phyloP scores from a whole-genome alignment of 345 rosid species.

The Rubroshorea leprosula region DNA sequence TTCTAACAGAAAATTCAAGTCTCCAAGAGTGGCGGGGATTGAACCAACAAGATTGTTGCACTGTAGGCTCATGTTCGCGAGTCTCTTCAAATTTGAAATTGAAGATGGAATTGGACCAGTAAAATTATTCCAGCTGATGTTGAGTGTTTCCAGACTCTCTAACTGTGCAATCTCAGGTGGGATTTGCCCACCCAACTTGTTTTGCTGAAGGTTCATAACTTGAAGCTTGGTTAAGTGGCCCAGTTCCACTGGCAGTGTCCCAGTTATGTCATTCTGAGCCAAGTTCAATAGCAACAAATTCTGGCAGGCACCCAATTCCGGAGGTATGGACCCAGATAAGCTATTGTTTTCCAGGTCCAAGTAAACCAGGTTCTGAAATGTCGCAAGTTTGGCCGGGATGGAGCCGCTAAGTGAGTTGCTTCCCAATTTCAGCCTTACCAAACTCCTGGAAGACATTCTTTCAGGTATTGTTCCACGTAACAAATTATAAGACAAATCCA shows the following conservation, averaged over 20 bases:
- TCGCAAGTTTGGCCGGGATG: constrained; percentile 21
- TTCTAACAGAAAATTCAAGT: constrained; percentile 37
- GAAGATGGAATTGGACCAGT: too few species aligned
- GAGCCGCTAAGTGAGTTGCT: constrained; percentile 41
- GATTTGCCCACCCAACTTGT: too few species aligned
- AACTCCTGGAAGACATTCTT: constrained; percentile 26
- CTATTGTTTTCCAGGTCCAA: constrained; percentile 64
- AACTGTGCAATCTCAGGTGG: too few species aligned
- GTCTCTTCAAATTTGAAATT: too few species aligned
- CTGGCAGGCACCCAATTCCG: too few species aligned
- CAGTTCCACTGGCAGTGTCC: too few species aligned
- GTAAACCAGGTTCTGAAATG: constrained; percentile 34
- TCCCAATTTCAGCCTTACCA: constrained; percentile 69
- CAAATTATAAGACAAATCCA: constrained; percentile 53
- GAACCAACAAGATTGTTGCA: constrained; percentile 46
- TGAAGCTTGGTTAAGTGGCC: too few species aligned
- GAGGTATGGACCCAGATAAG: constrained; percentile 32
- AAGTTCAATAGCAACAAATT: too few species aligned
- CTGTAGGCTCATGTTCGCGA: constrained; percentile 62
- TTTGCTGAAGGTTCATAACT: too few species aligned
- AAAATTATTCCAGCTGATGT: too few species aligned
- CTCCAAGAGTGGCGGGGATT: constrained; percentile 38
- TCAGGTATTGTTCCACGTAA: constrained; percentile 44
- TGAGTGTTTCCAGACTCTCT: too few species aligned
- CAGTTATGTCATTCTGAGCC: too few species aligned